phyloP scores from a whole-genome alignment of 139 green algal species.

The Gonium pectorale region DNA sequence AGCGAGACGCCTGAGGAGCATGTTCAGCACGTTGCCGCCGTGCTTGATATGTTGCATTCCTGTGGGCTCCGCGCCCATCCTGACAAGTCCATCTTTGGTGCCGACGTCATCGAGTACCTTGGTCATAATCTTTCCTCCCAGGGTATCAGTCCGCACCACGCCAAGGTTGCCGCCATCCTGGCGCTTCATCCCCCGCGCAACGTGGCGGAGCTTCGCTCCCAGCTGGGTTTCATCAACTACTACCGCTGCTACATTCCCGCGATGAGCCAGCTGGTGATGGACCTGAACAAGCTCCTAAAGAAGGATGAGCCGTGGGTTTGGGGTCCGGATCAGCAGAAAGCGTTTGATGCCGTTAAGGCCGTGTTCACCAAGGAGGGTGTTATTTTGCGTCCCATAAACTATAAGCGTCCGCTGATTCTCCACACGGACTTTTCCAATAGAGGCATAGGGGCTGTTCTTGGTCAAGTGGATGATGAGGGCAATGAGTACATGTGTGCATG shows the following conservation, averaged over 20 bases:
- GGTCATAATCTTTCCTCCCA: too few relatives aligned
- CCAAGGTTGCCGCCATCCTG: too few relatives aligned
- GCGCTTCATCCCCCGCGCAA: too few relatives aligned
- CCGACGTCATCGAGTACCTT: too few relatives aligned
- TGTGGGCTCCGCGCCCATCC: too few relatives aligned
- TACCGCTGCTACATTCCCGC: conserved; percentile 57
- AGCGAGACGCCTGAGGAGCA: too few relatives aligned
- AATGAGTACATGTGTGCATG: conserved; percentile 45
- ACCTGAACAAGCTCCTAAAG: conserved; percentile 52
- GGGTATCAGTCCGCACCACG: conserved; percentile 26
- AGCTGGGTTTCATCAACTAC: conserved; percentile 59
- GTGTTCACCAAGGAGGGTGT: neutral
- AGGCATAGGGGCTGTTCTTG: conserved; percentile 54
- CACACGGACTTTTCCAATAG: conserved; percentile 15
- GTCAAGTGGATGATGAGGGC: conserved; percentile 47
- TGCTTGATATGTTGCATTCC: too few relatives aligned
- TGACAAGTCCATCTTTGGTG: too few relatives aligned
- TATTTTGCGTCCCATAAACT: neutral
- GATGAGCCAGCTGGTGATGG: conserved; percentile 34
- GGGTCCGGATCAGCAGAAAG: conserved; percentile 1
- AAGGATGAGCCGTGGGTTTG: too few relatives aligned
- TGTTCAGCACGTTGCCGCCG: too few relatives aligned
- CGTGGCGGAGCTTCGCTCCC: too few relatives aligned
- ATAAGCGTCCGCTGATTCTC: neutral
- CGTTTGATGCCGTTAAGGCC: neutral